Evolutionary conservation across 2,329 filamentous ascomycete genomes (phyloP), one percentile per base, ranked within the genome.

Genomic region (Diaporthe batatas): DNA sequence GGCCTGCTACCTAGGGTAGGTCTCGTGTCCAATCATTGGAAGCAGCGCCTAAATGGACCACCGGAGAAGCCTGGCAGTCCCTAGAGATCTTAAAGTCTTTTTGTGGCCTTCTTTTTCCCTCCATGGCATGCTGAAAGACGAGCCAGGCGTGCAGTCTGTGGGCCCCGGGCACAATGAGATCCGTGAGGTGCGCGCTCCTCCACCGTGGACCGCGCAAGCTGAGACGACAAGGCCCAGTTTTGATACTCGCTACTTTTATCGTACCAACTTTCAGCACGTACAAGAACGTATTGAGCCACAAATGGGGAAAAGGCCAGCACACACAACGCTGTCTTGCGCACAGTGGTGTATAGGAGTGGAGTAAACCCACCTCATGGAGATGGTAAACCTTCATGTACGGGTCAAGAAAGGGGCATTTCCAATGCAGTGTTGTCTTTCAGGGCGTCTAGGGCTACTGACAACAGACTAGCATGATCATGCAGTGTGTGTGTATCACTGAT

Each of bases 311-410:
- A 53, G 47, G 32, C 44, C 34, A 1, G 32, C 21, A 42, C 44
- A 16, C 21, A 39, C 14, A 7, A 8, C 16, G n/a, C 29, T 36
- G 12, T 67, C 12, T 3, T 2, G 21, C n/a, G 12, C 7, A 1
- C 4, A 0, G 7, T 10, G 32, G 32, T 53, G 62, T 42, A 42
- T 12, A 12, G 14, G 32, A 53, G 29, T 25, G 8, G n/a, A n/a
- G 36, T 5, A 12, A 42, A 39, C 14, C n/a, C 62, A 39, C 47
- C 18, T 1, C 3, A 65, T 53, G 62, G 47, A 23, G 29, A 67
- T 39, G 47, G 21, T 53, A 67, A 67, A 67, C 47, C 47, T 67
- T 67, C 62, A 67, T 25, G 39, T 67, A n/a, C 32, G 47, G 62
- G 62, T 53, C 62, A 53, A 53, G 44, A 21, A 53, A 11, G 29